These are phyloP conservation scores for Nothophoma quercina DNA, from an alignment of 2,329 filamentous ascomycete species.

Conservation along the genomic window DNA sequence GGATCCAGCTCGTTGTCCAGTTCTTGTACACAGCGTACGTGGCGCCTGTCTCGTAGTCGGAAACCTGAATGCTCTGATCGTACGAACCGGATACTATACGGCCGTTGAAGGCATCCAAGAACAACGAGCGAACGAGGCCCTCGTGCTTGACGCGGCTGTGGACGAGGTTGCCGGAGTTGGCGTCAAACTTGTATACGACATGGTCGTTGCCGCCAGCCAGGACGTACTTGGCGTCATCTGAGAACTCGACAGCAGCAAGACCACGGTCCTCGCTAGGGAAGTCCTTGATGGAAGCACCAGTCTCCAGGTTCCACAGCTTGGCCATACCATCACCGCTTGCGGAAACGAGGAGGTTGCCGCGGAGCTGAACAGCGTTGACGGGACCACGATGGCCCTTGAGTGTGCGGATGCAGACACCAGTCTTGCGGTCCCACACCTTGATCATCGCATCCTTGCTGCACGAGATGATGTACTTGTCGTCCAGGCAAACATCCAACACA, in stretches of 20 bases:
- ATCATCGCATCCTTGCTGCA: conserved; percentile 96
- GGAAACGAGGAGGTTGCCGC: conserved; percentile 89
- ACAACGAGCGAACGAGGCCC: conserved; percentile 85
- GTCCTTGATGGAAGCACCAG: conserved; percentile 86
- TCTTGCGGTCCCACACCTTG: conserved; percentile 90
- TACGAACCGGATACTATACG: conserved; percentile 92
- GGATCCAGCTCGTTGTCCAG: conserved; percentile 96
- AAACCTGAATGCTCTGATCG: conserved; percentile 94
- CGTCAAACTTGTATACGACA: conserved; percentile 95
- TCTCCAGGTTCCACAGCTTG: conserved; percentile 94
- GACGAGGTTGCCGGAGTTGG: conserved; percentile 84
- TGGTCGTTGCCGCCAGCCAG: conserved; percentile 95
- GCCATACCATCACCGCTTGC: conserved; percentile 93
- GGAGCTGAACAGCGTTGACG: conserved; percentile 95
- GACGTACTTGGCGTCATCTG: conserved; percentile 90
- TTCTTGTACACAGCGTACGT: conserved; percentile 86
- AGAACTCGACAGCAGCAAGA: conserved; percentile 94
- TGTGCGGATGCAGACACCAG: conserved; percentile 76
- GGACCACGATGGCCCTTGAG: conserved; percentile 87
- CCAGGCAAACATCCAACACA: conserved; percentile 92
- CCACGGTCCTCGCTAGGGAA: conserved; percentile 91
- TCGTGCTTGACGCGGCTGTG: conserved; percentile 83
- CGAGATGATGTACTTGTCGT: conserved; percentile 90
- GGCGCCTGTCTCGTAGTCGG: conserved; percentile 81
- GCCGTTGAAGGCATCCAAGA: conserved; percentile 86